Conservation (phyloP, 2,329 filamentous ascomycete genomes). For the Verticillium klebahnii region DNA sequence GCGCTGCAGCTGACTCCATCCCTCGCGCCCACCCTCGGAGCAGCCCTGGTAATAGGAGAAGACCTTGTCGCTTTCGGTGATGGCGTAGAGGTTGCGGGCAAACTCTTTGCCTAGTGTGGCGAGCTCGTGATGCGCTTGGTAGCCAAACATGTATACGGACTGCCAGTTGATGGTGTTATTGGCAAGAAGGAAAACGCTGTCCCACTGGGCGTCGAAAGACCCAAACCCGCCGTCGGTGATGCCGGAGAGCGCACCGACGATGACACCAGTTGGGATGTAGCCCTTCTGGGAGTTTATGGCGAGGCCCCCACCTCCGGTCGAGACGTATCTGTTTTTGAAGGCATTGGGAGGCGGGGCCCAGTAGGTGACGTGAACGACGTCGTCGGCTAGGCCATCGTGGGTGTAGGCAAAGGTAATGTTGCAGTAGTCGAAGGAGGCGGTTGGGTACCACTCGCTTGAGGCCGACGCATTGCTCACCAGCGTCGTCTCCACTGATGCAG, state of each 20-base stretch:
- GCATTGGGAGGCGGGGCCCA: slow-evolving; percentile 35
- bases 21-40: slow-evolving; percentile 47
- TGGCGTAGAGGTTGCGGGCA: slow-evolving; percentile 34
- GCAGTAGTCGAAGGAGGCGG: slow-evolving; percentile 33
- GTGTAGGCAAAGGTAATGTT: slow-evolving; percentile 41
- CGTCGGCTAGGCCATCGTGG: slow-evolving; percentile 30
- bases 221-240: slow-evolving; percentile 47
- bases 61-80: slow-evolving; percentile 18
- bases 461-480: slow-evolving; percentile 26
- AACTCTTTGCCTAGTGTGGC: slow-evolving; percentile 36
- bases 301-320: slow-evolving; percentile 40
- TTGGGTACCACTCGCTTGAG: slow-evolving; percentile 21
- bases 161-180: slow-evolving; percentile 34
- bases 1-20: slow-evolving; percentile 44
- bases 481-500: slow-evolving; percentile 19
- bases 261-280: slow-evolving; percentile 32
- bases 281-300: slow-evolving; percentile 32
- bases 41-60: slow-evolving; percentile 51
- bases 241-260: slow-evolving; percentile 42
- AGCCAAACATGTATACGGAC: slow-evolving; percentile 30
- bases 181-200: slow-evolving; percentile 28
- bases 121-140: slow-evolving; percentile 29
- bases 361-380: slow-evolving; percentile 30
- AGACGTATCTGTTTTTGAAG: slow-evolving; percentile 41
- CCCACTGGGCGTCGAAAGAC: slow-evolving; percentile 33